Evolutionary conservation across 2,329 filamentous ascomycete species (phyloP), one percentile per base, ranked within the genome.

Genomic region (Diaporthe velutina): DNA sequence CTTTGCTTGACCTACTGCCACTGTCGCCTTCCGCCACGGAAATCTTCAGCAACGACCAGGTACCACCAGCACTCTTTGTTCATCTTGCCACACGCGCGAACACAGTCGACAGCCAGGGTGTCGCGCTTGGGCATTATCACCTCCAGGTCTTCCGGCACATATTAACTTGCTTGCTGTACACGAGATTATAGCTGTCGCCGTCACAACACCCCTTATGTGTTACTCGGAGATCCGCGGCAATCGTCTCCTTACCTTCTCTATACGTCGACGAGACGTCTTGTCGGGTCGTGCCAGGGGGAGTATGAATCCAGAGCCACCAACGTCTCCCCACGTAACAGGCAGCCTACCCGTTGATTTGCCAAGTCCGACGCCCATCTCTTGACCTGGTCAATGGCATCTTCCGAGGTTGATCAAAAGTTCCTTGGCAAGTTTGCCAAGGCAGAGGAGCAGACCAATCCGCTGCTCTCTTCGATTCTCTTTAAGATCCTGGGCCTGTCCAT

Each of bases 341-440:
- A 70, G n/a, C 52, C 35, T 58, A 30, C 45, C 30, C 15, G 30
- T 73, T 64, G 25, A 57, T 30, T 70, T 70, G 55, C 64, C 40
- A 45, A 58, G 28, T 19, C 40, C 61, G 52, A n/a, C 50, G 15
- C 33, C 60, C 71, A 60, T 61, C 45, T 61, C 12, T 33, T 40
- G 55, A 25, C 60, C 60, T 35, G 61, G 52, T 81, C 82, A 77
- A 99, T 98, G 97, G 97, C 97, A 86, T 97, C 96, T 82, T 97
- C 95, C 76, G 95, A 98, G 85, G 95, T 98, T 77, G 97, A 99
- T 84, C 96, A 98, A 86, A 99, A 98, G 86, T 98, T 97, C 85
- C 90, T 99, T 80, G 95, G 95, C 85, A 93, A 92, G 82, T 93
- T 98, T 82, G 96, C 97, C 82, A 94, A 93, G 84, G 90, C 92